A percentile compares a stretch with the other conserved stretches of the same genome.
Evolutionary conservation across 2,329 filamentous ascomycete genomes (phyloP).

Genomic region (Aspergillus clavatus): DNA sequence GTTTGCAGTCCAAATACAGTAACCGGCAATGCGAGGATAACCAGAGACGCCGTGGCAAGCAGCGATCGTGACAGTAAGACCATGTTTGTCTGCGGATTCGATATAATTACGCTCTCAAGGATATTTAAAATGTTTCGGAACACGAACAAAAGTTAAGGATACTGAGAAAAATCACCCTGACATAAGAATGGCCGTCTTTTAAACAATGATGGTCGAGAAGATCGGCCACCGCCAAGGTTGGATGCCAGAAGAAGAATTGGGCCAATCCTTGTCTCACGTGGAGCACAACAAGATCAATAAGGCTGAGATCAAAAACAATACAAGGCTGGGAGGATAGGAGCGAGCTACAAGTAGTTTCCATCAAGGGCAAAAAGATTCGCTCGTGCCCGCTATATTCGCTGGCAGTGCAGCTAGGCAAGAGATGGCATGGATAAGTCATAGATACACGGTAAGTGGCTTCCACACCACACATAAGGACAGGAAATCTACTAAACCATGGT

Average conservation of each 20-base stretch:
- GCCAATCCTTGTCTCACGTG: slow-evolving; percentile 18
- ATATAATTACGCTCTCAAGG: background rate
- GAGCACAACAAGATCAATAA: background rate
- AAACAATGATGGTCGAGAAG: background rate
- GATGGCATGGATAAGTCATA: no score
- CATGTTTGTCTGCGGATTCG: background rate
- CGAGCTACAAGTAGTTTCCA: no score
- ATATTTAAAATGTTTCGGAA: background rate
- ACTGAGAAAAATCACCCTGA: background rate
- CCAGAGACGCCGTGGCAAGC: slow-evolving; percentile 17
- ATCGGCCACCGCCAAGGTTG: background rate
- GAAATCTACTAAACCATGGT: background rate
- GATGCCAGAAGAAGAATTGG: background rate
- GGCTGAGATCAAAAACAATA: no score
- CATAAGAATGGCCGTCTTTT: background rate
- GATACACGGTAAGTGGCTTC: background rate
- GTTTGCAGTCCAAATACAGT: slow-evolving; percentile 35
- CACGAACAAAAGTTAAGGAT: background rate
- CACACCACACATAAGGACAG: background rate
- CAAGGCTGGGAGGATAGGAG: no score
- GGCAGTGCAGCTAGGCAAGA: no score
- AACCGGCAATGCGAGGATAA: slow-evolving; percentile 20
- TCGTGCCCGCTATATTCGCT: no score
- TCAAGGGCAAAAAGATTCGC: no score
- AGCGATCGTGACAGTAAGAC: slow-evolving; percentile 12